Percentiles rank a stretch among this genome's conserved stretches.
Conservation (phyloP, 768 basidiomycete genomes). For the Xerocomellus intermedius region DNA sequence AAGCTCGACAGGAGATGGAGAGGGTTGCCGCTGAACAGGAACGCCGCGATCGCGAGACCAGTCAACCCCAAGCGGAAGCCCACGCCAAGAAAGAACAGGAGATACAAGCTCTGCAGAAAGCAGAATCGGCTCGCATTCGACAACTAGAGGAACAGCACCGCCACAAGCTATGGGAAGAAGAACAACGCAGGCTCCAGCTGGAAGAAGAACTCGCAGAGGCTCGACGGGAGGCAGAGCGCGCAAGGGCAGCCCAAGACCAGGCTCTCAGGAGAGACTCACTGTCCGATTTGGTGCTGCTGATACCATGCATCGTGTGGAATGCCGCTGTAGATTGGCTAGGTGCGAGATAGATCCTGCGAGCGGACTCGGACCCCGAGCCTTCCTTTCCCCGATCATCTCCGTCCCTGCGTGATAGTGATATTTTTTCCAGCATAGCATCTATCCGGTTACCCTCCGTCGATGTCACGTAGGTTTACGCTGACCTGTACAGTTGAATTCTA, state of each 20-base stretch:
- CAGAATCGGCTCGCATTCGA: slow-evolving; percentile 26
- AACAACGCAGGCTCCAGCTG: slow-evolving; percentile 26
- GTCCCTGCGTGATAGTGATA: neutral
- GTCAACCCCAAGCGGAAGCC: slow-evolving; percentile 27
- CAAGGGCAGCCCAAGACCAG: slow-evolving; percentile 26
- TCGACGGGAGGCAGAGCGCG: slow-evolving; percentile 26
- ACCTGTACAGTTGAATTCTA: slow-evolving; percentile 5
- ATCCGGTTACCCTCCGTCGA: slow-evolving; percentile 8
- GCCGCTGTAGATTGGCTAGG: slow-evolving; percentile 35
- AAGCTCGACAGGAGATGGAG: slow-evolving; percentile 27
- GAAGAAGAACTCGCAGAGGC: slow-evolving; percentile 32
- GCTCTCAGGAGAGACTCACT: slow-evolving; percentile 28
- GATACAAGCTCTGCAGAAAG: slow-evolving; percentile 12
- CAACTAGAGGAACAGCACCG: slow-evolving; percentile 29
- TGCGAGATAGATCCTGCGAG: slow-evolving; percentile 16
- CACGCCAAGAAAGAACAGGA: slow-evolving; percentile 28
- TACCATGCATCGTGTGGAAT: slow-evolving; percentile 35
- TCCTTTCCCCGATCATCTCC: neutral
- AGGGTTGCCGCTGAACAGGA: slow-evolving; percentile 24
- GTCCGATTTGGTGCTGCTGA: slow-evolving; percentile 29
- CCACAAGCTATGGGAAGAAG: slow-evolving; percentile 30
- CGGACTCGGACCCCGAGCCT: neutral
- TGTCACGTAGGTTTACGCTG: neutral
- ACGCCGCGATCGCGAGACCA: slow-evolving; percentile 27
- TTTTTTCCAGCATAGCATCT: slow-evolving; percentile 13